phyloP scores from a whole-genome alignment of 208 protist species.

The Zelonia costaricensis region DNA sequence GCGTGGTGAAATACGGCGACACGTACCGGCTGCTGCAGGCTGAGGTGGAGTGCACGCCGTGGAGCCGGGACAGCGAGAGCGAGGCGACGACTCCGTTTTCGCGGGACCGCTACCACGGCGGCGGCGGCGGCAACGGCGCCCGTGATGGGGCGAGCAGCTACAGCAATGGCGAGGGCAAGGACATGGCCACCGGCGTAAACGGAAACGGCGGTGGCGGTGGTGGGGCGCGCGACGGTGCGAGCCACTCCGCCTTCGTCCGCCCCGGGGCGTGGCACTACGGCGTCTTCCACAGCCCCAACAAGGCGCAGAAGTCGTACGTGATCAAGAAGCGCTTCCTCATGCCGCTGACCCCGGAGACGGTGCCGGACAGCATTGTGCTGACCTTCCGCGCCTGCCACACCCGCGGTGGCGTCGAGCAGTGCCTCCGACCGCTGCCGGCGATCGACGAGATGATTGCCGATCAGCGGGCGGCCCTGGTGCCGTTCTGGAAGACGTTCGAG shows the following conservation, averaged over 20 bases:
- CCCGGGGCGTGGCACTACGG: slow-evolving; percentile 23
- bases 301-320: slow-evolving; percentile 37
- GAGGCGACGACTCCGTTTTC: slow-evolving; percentile 9
- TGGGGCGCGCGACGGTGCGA: not conserved
- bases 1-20: slow-evolving; percentile 52
- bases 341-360: slow-evolving; percentile 34
- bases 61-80: slow-evolving; percentile 11
- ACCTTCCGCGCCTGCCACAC: slow-evolving; percentile 66
- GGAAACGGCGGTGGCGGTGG: no score
- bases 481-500: slow-evolving; percentile 73
- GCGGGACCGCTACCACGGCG: slow-evolving; percentile 22
- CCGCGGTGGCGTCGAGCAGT: slow-evolving; percentile 10
- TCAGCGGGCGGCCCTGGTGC: slow-evolving; percentile 39
- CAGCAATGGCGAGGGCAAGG: slow-evolving; percentile 21
- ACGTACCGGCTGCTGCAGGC: slow-evolving; percentile 19
- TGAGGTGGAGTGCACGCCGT: slow-evolving; percentile 27
- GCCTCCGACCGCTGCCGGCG: slow-evolving; percentile 32
- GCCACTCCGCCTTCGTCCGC: not conserved
- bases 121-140: slow-evolving; percentile 1
- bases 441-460: slow-evolving; percentile 48
- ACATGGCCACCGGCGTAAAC: slow-evolving; percentile 12
- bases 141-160: slow-evolving; percentile 25
- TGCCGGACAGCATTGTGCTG: slow-evolving; percentile 61
- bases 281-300: slow-evolving; percentile 19
- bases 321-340: slow-evolving; percentile 77